phyloP scores from a whole-genome alignment of 371 early-diverging fungal genomes.

The Mucor mucedo region DNA sequence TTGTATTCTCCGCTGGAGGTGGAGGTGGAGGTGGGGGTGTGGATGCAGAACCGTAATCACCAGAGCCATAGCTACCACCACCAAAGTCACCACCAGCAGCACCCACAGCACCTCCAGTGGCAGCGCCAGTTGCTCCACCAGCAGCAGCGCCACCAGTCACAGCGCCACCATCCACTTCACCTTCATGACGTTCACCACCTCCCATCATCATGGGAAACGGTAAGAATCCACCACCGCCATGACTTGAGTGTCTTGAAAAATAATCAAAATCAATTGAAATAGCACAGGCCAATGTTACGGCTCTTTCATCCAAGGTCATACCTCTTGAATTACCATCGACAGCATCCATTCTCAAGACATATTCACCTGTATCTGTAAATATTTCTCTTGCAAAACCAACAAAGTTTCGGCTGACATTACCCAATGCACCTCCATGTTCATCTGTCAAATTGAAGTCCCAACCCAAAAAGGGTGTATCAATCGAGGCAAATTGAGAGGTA shows the following conservation, averaged over 20 bases:
- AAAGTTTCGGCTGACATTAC: conserved; percentile 82
- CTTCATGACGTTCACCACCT: conserved; percentile 25
- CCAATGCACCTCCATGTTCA: conserved; percentile 63
- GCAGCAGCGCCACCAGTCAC: conserved; percentile 4
- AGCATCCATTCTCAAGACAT: conserved; percentile 80
- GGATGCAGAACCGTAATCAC: neutral
- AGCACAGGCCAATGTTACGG: conserved; percentile 83
- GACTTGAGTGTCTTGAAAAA: conserved; percentile 80
- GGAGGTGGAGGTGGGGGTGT: conserved; percentile 16
- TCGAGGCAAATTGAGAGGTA: conserved; percentile 73
- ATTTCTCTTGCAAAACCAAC: conserved; percentile 87
- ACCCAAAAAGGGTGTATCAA: conserved; percentile 78
- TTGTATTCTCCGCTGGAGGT: conserved; percentile 22
- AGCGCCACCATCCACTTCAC: conserved; percentile 7
- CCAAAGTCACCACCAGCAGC: conserved; percentile 1
- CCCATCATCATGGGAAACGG: conserved; percentile 54
- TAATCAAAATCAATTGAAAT: conserved; percentile 93
- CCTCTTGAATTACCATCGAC: conserved; percentile 58
- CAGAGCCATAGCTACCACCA: neutral
- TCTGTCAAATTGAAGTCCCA: conserved; percentile 83
- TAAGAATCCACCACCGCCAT: conserved; percentile 49
- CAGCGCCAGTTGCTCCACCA: conserved; percentile 9
- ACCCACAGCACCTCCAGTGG: conserved; percentile 2
- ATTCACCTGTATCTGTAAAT: conserved; percentile 88
- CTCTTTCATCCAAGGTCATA: conserved; percentile 82